phyloP scores from a whole-genome alignment of 2,329 filamentous ascomycete species.

The Neopestalotiopsis rosae region DNA sequence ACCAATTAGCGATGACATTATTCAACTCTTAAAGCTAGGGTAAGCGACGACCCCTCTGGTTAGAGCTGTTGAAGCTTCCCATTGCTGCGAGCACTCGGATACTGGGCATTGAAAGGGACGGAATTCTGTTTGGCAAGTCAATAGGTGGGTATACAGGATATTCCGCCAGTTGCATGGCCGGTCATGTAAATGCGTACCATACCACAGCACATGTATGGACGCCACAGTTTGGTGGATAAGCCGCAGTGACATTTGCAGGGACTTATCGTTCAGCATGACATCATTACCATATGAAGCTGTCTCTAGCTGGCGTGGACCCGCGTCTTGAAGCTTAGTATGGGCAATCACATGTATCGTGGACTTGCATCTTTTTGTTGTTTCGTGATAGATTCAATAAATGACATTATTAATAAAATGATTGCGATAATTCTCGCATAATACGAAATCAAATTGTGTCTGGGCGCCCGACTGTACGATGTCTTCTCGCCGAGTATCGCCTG shows the following conservation, averaged over 20 bases:
- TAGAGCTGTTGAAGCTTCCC: not conserved
- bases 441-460: not conserved
- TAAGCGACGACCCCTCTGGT: not conserved
- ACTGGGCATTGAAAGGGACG: not conserved
- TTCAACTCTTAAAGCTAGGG: not conserved
- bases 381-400: not conserved
- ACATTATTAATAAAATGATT: not conserved
- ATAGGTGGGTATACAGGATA: not conserved
- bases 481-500: not conserved
- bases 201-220: not conserved
- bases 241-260: not conserved
- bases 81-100: not conserved
- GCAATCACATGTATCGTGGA: not conserved
- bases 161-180: not conserved
- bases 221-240: not conserved
- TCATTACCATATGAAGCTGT: not conserved
- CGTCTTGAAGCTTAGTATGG: not conserved
- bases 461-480: not conserved
- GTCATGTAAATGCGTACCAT: not conserved
- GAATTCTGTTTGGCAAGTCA: not conserved
- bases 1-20: conserved; percentile 2
- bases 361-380: too few relatives aligned
- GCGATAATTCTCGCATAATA: not conserved
- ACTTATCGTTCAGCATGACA: not conserved
- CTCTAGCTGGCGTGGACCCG: not conserved